These are phyloP conservation scores for Ceratocystis variospora DNA, from an alignment of 2,329 filamentous ascomycete species.

Conservation along the genomic window DNA sequence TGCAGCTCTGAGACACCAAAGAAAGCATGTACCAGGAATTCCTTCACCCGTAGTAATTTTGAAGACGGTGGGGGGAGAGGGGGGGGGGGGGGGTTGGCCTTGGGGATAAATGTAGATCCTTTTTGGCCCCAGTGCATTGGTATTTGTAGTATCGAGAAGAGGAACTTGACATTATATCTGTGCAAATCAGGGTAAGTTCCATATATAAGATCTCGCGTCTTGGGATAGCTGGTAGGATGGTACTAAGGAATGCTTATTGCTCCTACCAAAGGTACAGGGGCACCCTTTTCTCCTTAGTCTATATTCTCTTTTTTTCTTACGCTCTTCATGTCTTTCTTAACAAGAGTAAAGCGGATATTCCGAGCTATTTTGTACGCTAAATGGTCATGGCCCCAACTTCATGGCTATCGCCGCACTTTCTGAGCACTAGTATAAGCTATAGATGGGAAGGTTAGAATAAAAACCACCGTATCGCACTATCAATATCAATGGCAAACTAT, in stretches of 20 bases:
- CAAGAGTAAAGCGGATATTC: neutral
- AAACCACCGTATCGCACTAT: neutral
- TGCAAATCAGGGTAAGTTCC: neutral
- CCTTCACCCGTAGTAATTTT: constrained; percentile 7
- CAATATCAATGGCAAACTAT: neutral
- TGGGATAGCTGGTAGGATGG: neutral
- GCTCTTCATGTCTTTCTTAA: too few relatives aligned
- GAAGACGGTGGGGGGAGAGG: neutral
- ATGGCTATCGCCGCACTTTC: neutral
- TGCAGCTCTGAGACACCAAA: constrained; percentile 6
- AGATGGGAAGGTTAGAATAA: neutral
- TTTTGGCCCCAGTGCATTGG: neutral
- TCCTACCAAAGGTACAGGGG: constrained; percentile 1
- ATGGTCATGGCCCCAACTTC: neutral
- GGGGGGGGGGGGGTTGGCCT: too few relatives aligned
- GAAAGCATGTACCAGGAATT: neutral
- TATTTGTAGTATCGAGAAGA: neutral
- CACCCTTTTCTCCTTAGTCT: neutral
- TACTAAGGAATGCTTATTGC: neutral
- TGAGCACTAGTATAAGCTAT: neutral
- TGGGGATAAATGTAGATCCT: neutral
- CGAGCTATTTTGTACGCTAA: neutral
- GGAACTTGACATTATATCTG: neutral
- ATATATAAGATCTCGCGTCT: neutral
- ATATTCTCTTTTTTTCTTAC: neutral